phyloP scores from a whole-genome alignment of 495 filamentous ascomycete genomes.

The Aspergillus coremiiformis region DNA sequence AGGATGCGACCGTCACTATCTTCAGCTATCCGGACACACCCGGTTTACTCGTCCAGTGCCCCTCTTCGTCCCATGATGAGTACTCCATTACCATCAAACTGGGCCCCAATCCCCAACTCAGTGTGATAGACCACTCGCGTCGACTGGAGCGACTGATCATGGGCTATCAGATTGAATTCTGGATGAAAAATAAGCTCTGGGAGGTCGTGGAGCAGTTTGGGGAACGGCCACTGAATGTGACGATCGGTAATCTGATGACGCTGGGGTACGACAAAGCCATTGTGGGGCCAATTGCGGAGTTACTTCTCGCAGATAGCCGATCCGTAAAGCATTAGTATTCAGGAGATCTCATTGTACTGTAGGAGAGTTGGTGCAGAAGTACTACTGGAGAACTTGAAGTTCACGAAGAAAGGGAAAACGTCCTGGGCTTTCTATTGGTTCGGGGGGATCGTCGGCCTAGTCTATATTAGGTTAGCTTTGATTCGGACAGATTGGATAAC shows the following conservation, averaged over 20 bases:
- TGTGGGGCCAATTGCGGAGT: constrained; percentile 36
- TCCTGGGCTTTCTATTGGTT: no score
- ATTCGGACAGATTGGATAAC: no score
- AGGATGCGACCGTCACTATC: constrained; percentile 16
- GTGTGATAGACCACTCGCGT: constrained; percentile 19
- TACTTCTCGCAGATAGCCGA: constrained; percentile 34
- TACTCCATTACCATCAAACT: constrained; percentile 21
- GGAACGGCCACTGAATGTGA: constrained; percentile 12
- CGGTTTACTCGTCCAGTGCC: constrained; percentile 1
- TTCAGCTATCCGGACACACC: constrained; percentile 12
- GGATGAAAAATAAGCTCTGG: constrained; percentile 35
- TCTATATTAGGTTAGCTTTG: no score
- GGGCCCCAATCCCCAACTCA: constrained; percentile 28
- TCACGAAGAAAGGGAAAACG: no score
- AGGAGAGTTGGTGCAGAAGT: no score
- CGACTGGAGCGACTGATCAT: constrained; percentile 28
- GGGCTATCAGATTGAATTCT: constrained; percentile 35
- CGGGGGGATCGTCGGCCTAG: no score
- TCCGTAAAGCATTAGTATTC: no score
- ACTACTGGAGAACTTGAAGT: no score
- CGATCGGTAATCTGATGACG: constrained; percentile 25
- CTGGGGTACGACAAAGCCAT: constrained; percentile 27
- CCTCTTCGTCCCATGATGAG: constrained; percentile 2
- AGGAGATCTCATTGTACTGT: no score
- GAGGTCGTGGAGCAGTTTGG: constrained; percentile 16